Conservation (phyloP, 805 yeast genomes). For the Spathaspora boniae region DNA sequence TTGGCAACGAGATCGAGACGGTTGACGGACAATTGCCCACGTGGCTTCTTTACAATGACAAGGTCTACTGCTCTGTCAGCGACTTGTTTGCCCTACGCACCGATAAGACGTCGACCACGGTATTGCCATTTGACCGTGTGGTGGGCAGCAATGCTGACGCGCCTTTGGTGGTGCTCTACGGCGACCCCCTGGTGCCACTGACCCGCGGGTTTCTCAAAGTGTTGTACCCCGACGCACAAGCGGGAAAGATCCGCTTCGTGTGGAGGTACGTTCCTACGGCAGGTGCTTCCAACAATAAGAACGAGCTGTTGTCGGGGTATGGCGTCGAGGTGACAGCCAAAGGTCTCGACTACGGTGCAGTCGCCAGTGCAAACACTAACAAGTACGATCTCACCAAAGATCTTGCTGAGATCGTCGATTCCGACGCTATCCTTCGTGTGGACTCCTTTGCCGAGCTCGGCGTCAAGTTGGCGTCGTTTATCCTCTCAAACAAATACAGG, state of each 20-base stretch:
- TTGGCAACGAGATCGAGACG: slow-evolving; percentile 25
- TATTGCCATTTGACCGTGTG: slow-evolving; percentile 56
- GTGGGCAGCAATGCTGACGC: slow-evolving; percentile 48
- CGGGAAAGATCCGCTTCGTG: slow-evolving; percentile 67
- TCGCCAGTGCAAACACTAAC: slow-evolving; percentile 12
- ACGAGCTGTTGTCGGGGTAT: slow-evolving; percentile 50
- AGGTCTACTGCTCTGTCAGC: slow-evolving; percentile 59
- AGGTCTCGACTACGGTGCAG: slow-evolving; percentile 64
- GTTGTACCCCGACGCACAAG: slow-evolving; percentile 54
- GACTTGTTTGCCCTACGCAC: slow-evolving; percentile 80
- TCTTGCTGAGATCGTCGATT: slow-evolving; percentile 11
- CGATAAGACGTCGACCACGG: slow-evolving; percentile 20
- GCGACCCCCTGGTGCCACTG: slow-evolving; percentile 48
- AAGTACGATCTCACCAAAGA: slow-evolving; percentile 17
- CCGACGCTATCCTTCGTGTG: slow-evolving; percentile 25
- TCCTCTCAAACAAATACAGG: slow-evolving; percentile 19
- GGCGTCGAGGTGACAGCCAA: slow-evolving; percentile 65
- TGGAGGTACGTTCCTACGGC: slow-evolving; percentile 63
- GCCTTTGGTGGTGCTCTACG: slow-evolving; percentile 66
- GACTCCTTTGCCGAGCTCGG: slow-evolving; percentile 36
- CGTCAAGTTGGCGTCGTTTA: slow-evolving; percentile 37
- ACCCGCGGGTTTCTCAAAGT: slow-evolving; percentile 58
- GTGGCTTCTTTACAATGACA: slow-evolving; percentile 53
- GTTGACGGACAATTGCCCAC: slow-evolving; percentile 23
- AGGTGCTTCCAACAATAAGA: slow-evolving; percentile 6